A percentile compares a stretch with the other conserved stretches of the same genome.
Conservation (phyloP, 1,284 basidiomycete genomes). For the Marasmius fiardii region DNA sequence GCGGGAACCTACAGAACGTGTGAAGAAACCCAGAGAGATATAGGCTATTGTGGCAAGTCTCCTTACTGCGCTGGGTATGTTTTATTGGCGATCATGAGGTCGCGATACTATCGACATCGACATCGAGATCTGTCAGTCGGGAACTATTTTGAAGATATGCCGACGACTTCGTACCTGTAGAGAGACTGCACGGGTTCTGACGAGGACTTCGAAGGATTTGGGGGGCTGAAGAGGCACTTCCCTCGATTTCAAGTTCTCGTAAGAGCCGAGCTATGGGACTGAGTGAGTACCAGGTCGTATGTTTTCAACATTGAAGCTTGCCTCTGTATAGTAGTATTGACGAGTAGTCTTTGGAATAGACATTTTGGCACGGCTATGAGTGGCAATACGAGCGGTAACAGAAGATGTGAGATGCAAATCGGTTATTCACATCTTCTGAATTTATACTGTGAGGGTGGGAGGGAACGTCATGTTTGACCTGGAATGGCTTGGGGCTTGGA, state of each 20-base stretch:
- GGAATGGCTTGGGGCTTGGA: background rate
- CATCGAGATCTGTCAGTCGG: background rate
- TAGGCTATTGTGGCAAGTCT: background rate
- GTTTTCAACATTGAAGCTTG: background rate
- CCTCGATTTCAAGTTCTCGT: slow-evolving; percentile 24
- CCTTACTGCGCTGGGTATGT: slow-evolving; percentile 25
- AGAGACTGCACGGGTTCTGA: slow-evolving; percentile 44
- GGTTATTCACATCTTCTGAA: background rate
- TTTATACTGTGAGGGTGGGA: background rate
- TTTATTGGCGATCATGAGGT: slow-evolving; percentile 33
- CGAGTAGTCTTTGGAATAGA: background rate
- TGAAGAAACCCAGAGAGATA: background rate
- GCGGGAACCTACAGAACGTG: slow-evolving; percentile 6
- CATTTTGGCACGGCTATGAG: background rate
- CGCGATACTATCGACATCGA: slow-evolving; percentile 31
- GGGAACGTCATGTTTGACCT: background rate
- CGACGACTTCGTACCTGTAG: slow-evolving; percentile 26
- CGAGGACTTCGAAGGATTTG: slow-evolving; percentile 34
- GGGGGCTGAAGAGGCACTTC: slow-evolving; percentile 26
- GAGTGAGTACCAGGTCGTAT: background rate
- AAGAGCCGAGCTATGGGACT: slow-evolving; percentile 3
- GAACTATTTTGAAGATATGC: background rate
- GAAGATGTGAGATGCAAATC: no score
- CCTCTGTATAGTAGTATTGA: slow-evolving; percentile 4
- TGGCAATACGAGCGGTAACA: background rate